phyloP scores from a whole-genome alignment of 106 monocot species.

The Dioscorea zingiberensis region DNA sequence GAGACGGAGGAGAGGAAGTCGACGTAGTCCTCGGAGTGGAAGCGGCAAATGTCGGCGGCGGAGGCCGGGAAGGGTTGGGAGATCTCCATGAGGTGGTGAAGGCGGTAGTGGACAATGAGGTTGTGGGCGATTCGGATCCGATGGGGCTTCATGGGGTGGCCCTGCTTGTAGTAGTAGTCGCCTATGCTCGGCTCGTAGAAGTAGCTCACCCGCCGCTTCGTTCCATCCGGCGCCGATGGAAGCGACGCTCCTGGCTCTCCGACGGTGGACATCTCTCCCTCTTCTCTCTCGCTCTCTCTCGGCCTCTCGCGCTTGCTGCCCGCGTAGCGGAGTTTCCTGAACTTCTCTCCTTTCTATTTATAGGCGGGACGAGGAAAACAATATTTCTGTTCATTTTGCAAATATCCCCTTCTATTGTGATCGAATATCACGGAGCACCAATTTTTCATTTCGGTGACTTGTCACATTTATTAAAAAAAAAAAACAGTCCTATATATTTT shows the following conservation, averaged over 20 bases:
- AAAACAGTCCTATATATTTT: too few species aligned
- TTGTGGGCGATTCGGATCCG: constrained; percentile 5
- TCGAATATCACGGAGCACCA: too few species aligned
- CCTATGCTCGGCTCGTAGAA: constrained; percentile 12
- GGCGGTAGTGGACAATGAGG: constrained; percentile 6
- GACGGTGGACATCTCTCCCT: background rate
- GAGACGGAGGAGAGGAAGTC: constrained; percentile 1
- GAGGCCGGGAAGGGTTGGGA: constrained; percentile 4
- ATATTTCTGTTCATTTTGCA: too few species aligned
- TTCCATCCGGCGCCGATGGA: background rate
- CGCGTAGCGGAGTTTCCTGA: too few species aligned
- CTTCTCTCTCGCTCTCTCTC: background rate
- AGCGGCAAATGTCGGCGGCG: constrained; percentile 1
- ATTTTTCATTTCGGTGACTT: too few species aligned
- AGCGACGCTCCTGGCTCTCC: background rate
- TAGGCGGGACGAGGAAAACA: too few species aligned
- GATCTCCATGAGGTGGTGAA: constrained; percentile 9
- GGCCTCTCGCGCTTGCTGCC: background rate
- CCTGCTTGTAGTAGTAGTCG: constrained; percentile 10
- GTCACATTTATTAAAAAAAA: too few species aligned
- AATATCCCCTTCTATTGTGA: too few species aligned
- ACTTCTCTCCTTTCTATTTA: too few species aligned
- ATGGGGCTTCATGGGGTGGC: constrained; percentile 17
- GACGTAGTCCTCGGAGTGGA: constrained; percentile 13
- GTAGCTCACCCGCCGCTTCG: constrained; percentile 11